Evolutionary conservation across 768 basidiomycete genomes (phyloP), one percentile per base, ranked within the genome.

Genomic region (Piloderma croceum): DNA sequence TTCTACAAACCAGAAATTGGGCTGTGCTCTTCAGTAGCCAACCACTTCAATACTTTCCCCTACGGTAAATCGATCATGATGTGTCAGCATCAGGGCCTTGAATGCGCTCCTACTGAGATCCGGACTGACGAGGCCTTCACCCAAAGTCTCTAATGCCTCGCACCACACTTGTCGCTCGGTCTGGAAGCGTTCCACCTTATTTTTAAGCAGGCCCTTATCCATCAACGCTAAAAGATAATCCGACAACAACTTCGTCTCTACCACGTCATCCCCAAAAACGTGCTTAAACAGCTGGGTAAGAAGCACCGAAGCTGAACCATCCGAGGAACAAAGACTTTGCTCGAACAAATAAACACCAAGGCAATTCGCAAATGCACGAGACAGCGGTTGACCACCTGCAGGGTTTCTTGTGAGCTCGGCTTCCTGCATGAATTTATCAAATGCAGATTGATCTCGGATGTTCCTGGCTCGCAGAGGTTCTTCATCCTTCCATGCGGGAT

Each of bases 331-430:
- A 19, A 37, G 31, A 11, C 25, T 29, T 21, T 43, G 42, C 7
- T 43, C 24, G 25, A 43, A 43, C 19, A 43, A 36, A 43, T 43
- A 43, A 18, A 33, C 38, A 18, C 42, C 36, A 15, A 21, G 29
- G 27, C 42, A 29, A 4, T 33, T 21, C 24, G 31, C 34, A 36
- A 37, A 37, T 13, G 29, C 15, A 20, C 21, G 20, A 15, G 42
- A 37, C 13, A 43, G 42, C 10, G 24, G 25, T 18, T 20, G 19
- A 32, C 22, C n/a, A 18, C 36, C 29, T 20, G 15, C n/a, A 4
- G 19, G 27, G 33, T 31, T 29, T 21, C 36, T 24, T 11, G 21
- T 43, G 20, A 25, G 31, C 29, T 43, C 42, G 21, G 42, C 35
- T 37, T 29, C 34, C 11, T 21, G 42, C 15, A 43, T 38, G 25